These are phyloP conservation scores for Ustilago cynodontis DNA, from an alignment of 1,284 basidiomycete genomes.

Conservation along the genomic window DNA sequence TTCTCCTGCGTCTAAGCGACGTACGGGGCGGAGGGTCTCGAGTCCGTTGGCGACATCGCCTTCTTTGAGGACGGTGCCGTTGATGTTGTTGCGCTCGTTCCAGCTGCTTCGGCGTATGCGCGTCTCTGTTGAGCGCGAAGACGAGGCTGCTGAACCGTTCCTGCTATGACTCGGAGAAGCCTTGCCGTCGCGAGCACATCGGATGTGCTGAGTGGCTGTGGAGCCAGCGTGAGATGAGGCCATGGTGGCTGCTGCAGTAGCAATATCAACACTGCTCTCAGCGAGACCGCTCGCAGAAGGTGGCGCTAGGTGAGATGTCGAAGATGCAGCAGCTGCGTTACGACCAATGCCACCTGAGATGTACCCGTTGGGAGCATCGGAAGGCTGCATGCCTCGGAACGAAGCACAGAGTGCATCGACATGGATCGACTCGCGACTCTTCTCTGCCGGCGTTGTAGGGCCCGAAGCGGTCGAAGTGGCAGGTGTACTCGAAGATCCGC, in stretches of 20 bases:
- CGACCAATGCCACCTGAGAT: conserved; percentile 25
- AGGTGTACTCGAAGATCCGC: conserved; percentile 49
- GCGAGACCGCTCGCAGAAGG: conserved; percentile 35
- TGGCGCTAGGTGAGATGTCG: conserved; percentile 30
- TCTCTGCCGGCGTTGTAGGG: conserved; percentile 46
- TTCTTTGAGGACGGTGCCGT: conserved; percentile 82
- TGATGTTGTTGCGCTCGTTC: conserved; percentile 75
- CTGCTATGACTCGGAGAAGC: conserved; percentile 46
- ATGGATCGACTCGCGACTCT: conserved; percentile 48
- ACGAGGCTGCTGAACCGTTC: conserved; percentile 30
- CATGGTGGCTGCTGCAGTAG: conserved; percentile 47
- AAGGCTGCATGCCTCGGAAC: conserved; percentile 56
- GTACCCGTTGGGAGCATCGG: conserved; percentile 25
- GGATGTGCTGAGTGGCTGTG: conserved; percentile 43
- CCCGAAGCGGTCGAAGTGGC: conserved; percentile 56
- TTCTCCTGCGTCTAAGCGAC: conserved; percentile 84
- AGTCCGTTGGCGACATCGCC: conserved; percentile 78
- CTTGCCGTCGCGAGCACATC: conserved; percentile 48
- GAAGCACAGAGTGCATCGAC: conserved; percentile 53
- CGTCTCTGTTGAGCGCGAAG: conserved; percentile 18
- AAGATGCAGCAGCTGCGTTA: conserved; percentile 30
- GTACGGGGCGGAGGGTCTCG: conserved; percentile 90
- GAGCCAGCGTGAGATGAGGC: conserved; percentile 38
- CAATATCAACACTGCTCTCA: conserved; percentile 38
- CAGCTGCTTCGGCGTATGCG: conserved; percentile 61